Base-by-base conservation (phyloP, 2,329 filamentous ascomycete genomes). In the Hymenoscyphus occultus region DNA sequence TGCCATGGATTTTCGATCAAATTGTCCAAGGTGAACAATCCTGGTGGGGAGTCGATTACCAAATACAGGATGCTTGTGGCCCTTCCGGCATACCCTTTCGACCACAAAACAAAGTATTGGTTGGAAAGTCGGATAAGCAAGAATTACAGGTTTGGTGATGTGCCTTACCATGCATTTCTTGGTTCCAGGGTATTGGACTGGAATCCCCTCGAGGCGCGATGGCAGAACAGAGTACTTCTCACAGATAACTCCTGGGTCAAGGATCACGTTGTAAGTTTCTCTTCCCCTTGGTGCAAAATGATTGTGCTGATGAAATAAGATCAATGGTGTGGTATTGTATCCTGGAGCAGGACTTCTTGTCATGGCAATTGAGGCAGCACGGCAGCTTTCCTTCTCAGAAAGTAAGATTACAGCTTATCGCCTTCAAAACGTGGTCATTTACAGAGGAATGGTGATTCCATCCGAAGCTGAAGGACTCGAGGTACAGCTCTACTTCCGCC, bases 21-120 rank as follows among this genome's bases (percentile, higher is more conserved):
- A 2, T 5, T 57, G 3, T 4, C 10, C 2, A 42, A 32, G n/a
- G 35, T 57, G 5, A 42, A 57, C 4, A 12, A 5, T 2, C 10
- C 3, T 16, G 13, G 10, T 28, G 19, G 2, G 13, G 5, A 32
- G 39, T 16, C 40, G 16, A 16, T 4, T 13, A 9, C 48, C 28
- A 56, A 31, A 22, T n/a, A 9, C 4, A 57, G 5, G 35, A 10
- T 62, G 14, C 13, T 85, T 2, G 69, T 75, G 0, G 77, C 83
- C 64, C 71, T 86, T n/a, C 83, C 83, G 0, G 75, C 77, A 0
- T 85, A 85, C 64, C 77, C 80, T 1, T 86, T 83, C 81, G 82
- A 85, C 39, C 83, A 84, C 63, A 71, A 74, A 19, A 80, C 78
- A 42, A 73, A 70, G 0, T 83, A 83, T 70, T 85, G 83, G 83